A percentile compares a stretch with the other conserved stretches of the same genome.
These are phyloP conservation scores for Paramecium pentaurelia DNA, from an alignment of 73 alveolate genomes.

Conservation along the genomic window DNA sequence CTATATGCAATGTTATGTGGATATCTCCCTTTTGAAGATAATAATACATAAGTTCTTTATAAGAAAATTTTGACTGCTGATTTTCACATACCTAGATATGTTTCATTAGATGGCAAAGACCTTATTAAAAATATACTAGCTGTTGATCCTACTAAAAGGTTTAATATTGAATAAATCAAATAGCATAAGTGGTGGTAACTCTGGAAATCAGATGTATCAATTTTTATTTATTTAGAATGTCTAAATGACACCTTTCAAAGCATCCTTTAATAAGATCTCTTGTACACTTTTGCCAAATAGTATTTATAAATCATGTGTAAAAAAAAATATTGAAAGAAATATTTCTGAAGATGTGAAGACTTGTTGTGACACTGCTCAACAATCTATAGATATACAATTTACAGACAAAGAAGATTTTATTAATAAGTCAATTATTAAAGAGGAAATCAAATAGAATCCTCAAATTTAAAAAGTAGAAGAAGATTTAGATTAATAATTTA, in stretches of 20 bases:
- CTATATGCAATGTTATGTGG: slow-evolving; percentile 86
- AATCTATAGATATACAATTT: not conserved
- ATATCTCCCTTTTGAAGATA: slow-evolving; percentile 87
- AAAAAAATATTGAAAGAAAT: not conserved
- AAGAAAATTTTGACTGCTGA: not conserved
- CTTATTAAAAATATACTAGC: slow-evolving; percentile 78
- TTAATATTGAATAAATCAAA: slow-evolving; percentile 75
- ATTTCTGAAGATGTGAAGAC: slow-evolving; percentile 35
- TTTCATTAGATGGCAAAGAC: slow-evolving; percentile 76
- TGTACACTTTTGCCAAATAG: not conserved
- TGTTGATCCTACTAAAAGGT: slow-evolving; percentile 88
- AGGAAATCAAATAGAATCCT: not conserved
- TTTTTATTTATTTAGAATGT: not conserved
- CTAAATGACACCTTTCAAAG: not conserved
- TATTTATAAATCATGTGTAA: not conserved
- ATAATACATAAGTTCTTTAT: slow-evolving; percentile 66
- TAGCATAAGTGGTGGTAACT: slow-evolving; percentile 81
- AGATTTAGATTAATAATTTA: not conserved
- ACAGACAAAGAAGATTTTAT: not conserved
- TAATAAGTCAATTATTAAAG: not conserved
- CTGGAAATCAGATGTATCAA: not conserved
- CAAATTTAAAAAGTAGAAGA: not conserved
- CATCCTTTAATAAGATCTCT: not conserved
- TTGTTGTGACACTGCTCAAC: not conserved
- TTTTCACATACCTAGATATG: slow-evolving; percentile 73